A percentile compares a stretch with the other conserved stretches of the same genome.
Conservation (phyloP, 306 rosid species). For the Albizia julibrissin region DNA sequence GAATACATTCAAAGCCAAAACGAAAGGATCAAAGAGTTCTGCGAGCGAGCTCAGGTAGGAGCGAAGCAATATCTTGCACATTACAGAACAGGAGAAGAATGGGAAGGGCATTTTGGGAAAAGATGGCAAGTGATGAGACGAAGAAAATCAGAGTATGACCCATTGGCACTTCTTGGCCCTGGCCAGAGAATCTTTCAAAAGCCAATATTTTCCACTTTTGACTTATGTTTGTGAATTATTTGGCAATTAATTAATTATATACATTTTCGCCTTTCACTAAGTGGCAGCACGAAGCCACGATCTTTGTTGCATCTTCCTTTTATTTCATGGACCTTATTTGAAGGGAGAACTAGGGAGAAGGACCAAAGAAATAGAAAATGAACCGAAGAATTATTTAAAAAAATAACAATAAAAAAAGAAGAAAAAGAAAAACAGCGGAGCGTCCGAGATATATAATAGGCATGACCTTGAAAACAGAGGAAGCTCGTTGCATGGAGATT, state of each 20-base stretch:
- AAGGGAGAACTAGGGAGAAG: no score
- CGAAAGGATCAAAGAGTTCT: conserved; percentile 62
- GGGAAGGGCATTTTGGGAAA: conserved; percentile 82
- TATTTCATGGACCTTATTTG: not conserved
- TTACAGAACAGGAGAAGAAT: conserved; percentile 66
- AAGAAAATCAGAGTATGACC: conserved; percentile 82
- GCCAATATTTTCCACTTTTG: conserved; percentile 40
- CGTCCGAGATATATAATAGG: no score
- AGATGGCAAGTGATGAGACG: conserved; percentile 60
- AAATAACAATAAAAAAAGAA: no score
- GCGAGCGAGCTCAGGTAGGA: conserved; percentile 46
- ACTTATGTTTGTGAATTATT: conserved; percentile 24
- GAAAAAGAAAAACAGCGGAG: no score
- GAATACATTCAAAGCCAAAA: conserved; percentile 65
- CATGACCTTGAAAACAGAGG: no score
- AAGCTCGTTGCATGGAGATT: no score
- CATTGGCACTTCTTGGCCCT: conserved; percentile 87
- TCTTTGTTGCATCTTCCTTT: conserved; percentile 1
- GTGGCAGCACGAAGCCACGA: conserved; percentile 16
- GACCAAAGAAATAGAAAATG: no score
- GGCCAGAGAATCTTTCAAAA: conserved; percentile 90
- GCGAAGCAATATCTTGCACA: conserved; percentile 88
- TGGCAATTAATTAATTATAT: not conserved
- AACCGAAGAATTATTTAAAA: not conserved
- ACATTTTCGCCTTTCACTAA: conserved; percentile 31